Evolutionary conservation across 108 stramenopile genomes (phyloP), one percentile per base, ranked within the genome.

Genomic region (Epithemia pelagica): DNA sequence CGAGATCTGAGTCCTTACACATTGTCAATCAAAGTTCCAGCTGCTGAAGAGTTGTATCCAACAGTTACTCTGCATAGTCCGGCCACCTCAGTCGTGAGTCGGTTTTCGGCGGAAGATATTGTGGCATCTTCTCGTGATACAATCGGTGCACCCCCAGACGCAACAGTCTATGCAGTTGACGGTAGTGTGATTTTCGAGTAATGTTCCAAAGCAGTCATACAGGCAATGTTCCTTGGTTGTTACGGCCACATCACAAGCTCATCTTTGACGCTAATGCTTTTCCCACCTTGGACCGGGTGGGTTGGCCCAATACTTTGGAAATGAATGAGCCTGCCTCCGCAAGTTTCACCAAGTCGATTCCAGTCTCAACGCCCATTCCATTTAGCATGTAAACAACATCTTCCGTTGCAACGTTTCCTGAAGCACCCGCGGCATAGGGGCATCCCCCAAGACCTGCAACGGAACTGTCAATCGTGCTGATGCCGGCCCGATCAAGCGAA

Each of bases 321-420:
- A 85, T 85, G 64, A 65, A 79, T 7, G 66, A 32, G 30, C 77
- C 84, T 32, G 74, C 76, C 30, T 77, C 68, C 25, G 76, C 75
- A 19, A 85, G 46, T 32, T 69, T 64, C 2, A 68, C 60, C 21
- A 85, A 32, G 69, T 85, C 78, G 23, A 85, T 74, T 28, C 95
- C 92, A 25, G 91, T 94, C 0, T 77, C 71, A 8, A 94, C 55
- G 21, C 92, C 91, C 82, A 92, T 72, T 10, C 95, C 91, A 33
- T 93, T 65, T 64, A 93, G 63, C 90, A 95, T 90, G 75, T 93
- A 95, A n/a, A 95, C 85, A 23, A 91, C 87, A 76, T 96, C 95
- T 80, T 96, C 95, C 1, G 95, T 94, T 0, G 95, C 92, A 22
- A 96, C 88, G 77, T 96, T 96, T 24, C 95, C 95, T 33, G 85